Evolutionary conservation across 345 rosid species (phyloP), one percentile per base, ranked within the genome.

Genomic region (Raphanus raphanistrum): DNA sequence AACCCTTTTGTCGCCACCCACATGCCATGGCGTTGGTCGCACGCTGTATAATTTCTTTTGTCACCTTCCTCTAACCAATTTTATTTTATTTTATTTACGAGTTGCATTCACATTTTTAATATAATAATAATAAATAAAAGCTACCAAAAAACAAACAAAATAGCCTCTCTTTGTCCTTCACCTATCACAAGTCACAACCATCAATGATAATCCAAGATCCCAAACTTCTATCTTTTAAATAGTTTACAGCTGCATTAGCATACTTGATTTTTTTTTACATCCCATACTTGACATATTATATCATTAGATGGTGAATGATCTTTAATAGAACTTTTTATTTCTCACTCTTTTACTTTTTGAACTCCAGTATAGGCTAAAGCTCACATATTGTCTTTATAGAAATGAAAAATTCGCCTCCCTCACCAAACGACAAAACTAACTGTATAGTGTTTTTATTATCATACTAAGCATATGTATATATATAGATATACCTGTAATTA

Each of bases 11-110:
- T 48, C 55, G 55, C 55, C 55, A 48, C 55, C 55, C 55, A 48
- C 55, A 48, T 48, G 55, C 55, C 55, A 48, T 48, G 55, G 55
- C 55, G 55, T 48, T 48, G 55, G 55, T 48, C 55, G 55, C 55
- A 48, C 55, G 55, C 55, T 48, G 55, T 13, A 48, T 48, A 48
- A 8, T 48, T 48, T 48, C 55, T 48, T 48, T 48, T 48, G 55
- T 13, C 55, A 13, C 55, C 55, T 48, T 48, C 55, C 55, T 48
- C 55, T 13, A 48, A 48, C 55, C 55, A 48, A 48, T 13, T 48
- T n/a, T 48, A 4, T 48, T 48, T 48, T 48, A 13, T 48, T 12
- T 48, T 45, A 45, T 45, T 10, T 48, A 48, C 8, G 6, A 48
- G 55, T 13, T 48, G 55, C 55, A 48, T 48, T 48, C 55, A 48